Evolutionary conservation across 176 grass and related monocot species (phyloP).

Genomic region (Typha latifolia): DNA sequence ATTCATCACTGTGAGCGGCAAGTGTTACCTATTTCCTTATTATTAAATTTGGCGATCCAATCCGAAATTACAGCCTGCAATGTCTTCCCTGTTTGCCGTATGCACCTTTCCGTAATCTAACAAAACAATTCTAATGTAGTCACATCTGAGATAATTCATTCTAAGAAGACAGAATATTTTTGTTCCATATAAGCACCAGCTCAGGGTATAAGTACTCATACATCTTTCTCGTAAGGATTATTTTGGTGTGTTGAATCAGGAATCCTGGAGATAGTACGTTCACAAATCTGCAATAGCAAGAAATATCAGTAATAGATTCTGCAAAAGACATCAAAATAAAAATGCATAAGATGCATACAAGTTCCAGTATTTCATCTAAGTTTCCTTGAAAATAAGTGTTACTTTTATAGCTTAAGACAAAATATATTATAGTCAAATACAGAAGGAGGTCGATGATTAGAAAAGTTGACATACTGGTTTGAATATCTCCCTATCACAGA

Average conservation of each 20-base stretch:
- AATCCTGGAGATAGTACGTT: conserved; percentile 45
- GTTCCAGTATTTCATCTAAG: background rate
- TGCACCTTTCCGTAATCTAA: conserved; percentile 92
- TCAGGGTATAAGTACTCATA: conserved; percentile 23
- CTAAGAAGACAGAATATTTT: conserved; percentile 3
- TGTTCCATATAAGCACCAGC: conserved; percentile 2
- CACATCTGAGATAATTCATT: conserved; percentile 13
- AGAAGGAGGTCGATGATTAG: background rate
- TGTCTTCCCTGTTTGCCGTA: conserved; percentile 71
- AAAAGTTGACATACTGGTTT: conserved; percentile 39
- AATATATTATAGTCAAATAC: background rate
- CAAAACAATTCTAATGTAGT: conserved; percentile 24
- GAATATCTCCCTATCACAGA: conserved; percentile 68
- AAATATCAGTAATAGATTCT: background rate
- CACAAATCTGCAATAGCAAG: conserved; percentile 40
- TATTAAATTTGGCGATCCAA: conserved; percentile 82
- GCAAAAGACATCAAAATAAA: background rate
- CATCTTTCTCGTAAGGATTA: conserved; percentile 87
- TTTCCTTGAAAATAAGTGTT: background rate
- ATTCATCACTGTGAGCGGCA: background rate
- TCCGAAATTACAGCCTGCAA: conserved; percentile 80
- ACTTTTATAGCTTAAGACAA: background rate
- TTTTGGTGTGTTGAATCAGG: conserved; percentile 61
- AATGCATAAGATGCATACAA: background rate
- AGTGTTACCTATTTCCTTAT: conserved; percentile 72